Conservation (phyloP, 1,284 basidiomycete species). For the Porogramme epimiltina region DNA sequence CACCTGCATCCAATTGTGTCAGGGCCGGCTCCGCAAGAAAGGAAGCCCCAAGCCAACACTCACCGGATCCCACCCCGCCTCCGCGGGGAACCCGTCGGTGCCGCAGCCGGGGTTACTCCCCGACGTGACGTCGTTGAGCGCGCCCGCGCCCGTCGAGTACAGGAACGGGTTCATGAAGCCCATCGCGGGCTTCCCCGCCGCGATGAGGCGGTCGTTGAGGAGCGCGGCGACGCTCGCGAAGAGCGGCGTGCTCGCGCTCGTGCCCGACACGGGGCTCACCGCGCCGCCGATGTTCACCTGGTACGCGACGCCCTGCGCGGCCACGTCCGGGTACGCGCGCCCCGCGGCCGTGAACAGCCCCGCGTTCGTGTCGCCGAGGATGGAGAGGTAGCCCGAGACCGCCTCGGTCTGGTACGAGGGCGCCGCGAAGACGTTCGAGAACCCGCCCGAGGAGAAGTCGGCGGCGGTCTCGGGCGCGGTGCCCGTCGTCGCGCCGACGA, state of each 20-base stretch:
- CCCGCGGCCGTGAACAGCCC: constrained; percentile 33
- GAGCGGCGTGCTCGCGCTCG: constrained; percentile 62
- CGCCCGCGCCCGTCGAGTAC: constrained; percentile 46
- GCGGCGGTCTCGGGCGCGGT: constrained; percentile 37
- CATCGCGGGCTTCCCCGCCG: constrained; percentile 48
- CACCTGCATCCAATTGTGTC: constrained; percentile 35
- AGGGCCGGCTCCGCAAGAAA: not conserved
- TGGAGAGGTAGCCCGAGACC: constrained; percentile 32
- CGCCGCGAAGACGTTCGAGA: constrained; percentile 47
- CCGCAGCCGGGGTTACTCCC: constrained; percentile 42
- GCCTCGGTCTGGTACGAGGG: constrained; percentile 40
- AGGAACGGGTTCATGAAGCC: constrained; percentile 67
- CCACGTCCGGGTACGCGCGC: constrained; percentile 30
- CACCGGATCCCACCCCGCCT: constrained; percentile 62
- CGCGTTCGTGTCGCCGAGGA: constrained; percentile 39
- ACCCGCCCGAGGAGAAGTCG: constrained; percentile 56
- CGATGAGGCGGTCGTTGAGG: constrained; percentile 59
- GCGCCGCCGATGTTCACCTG: constrained; percentile 57
- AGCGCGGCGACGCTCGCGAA: constrained; percentile 59
- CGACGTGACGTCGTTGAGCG: constrained; percentile 60
- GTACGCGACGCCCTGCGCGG: constrained; percentile 37
- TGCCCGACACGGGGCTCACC: constrained; percentile 50
- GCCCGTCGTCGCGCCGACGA: constrained; percentile 58
- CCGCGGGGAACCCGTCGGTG: constrained; percentile 49
- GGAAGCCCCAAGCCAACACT: constrained; percentile 20